Base-by-base conservation (phyloP, 2,329 filamentous ascomycete genomes). In the Colletotrichum musae region DNA sequence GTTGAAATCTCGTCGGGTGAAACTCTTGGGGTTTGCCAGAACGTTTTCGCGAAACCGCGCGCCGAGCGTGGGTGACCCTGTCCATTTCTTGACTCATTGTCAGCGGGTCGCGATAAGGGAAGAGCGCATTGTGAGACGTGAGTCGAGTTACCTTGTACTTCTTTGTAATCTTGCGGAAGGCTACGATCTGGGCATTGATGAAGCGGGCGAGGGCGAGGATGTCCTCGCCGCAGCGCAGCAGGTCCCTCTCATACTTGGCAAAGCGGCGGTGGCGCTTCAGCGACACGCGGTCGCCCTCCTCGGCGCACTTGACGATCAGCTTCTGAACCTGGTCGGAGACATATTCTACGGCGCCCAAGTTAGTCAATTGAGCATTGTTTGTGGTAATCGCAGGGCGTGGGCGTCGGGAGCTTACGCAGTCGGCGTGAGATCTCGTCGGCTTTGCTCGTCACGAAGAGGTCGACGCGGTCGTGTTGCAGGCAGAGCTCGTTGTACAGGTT, bases 91-190 rank as follows among this genome's bases (percentile, higher is more conserved):
- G 51, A 53, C 12, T 43, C 59, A 24, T 21, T n/a, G 59, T 62
- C 59, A 41, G 16, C 18, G 63, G 70, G 59, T 43, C 16, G 41
- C 36, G 58, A 72, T 68, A 50, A 54, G 56, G 28, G 32, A 36
- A 36, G 32, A 36, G 21, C 32, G 48, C 39, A 18, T 36, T 18
- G 16, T 45, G 32, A 43, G 60, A 48, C 24, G 18, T 16, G 5
- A 28, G 12, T 51, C 13, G n/a, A 59, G 65, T n/a, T 80, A 89
- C 88, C 84, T 86, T 88, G 81, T 96, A 95, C 77, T 97, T 97
- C 78, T 95, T 96, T 41, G 95, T 83, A 45, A 97, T 91, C 81
- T 97, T 97, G 64, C 89, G 88, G 74, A 97, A 95, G 4, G 92
- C 94, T 5, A 91, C 88, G 10, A 91, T 85, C 77, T 97, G 94